Percentiles rank a stretch among this genome's conserved stretches.
phyloP scores from a whole-genome alignment of 106 monocot species.

The Dendrobium huoshanense region DNA sequence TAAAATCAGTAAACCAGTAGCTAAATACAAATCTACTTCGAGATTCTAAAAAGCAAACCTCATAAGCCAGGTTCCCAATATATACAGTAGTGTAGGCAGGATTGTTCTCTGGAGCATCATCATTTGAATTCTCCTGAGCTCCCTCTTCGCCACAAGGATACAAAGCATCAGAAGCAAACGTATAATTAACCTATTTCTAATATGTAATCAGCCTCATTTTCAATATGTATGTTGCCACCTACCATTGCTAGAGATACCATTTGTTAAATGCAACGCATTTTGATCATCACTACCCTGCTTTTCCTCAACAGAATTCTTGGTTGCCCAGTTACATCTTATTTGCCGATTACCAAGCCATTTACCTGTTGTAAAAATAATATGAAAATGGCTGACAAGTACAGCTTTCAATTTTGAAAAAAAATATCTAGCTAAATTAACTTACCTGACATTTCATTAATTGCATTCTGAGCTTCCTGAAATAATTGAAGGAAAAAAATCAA shows the following conservation, averaged over 20 bases:
- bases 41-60: constrained; percentile 25
- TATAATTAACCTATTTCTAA: background rate
- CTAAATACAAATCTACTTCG: background rate
- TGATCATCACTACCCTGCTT: constrained; percentile 39
- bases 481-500: background rate
- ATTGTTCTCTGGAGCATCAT: constrained; percentile 59
- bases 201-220: background rate
- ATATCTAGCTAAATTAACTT: constrained; percentile 3
- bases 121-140: constrained; percentile 35
- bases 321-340: constrained; percentile 74
- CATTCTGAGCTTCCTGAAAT: constrained; percentile 48
- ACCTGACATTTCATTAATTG: constrained; percentile 50
- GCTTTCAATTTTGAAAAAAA: background rate
- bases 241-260: constrained; percentile 35
- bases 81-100: constrained; percentile 77
- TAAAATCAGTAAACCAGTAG: background rate
- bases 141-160: constrained; percentile 11
- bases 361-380: constrained; percentile 15
- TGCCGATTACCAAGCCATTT: constrained; percentile 71
- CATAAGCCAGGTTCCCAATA: constrained; percentile 73
- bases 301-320: constrained; percentile 45
- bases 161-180: background rate
- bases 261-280: constrained; percentile 42
- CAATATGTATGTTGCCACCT: constrained; percentile 5
- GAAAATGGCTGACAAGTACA: background rate